Base-by-base conservation (phyloP, 768 basidiomycete genomes). In the Calocybe indica region DNA sequence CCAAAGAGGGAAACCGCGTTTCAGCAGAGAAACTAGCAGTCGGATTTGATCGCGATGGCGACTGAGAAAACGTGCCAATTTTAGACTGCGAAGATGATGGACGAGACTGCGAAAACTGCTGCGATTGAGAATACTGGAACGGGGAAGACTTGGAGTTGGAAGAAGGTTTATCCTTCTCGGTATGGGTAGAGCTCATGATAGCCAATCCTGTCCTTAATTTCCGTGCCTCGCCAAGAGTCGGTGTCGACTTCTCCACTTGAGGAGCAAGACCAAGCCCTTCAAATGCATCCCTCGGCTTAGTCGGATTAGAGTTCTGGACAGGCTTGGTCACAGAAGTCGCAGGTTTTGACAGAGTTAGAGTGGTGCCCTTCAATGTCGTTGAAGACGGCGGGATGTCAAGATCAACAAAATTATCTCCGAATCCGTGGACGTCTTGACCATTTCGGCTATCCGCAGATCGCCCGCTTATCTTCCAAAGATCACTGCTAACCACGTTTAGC, bases 1-100 rank as follows among this genome's bases (percentile, higher is more conserved):
- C 93, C 37, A 96, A 68, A 0, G 93, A 88, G 0, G 93, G 93
- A 62, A 89, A 96, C 45, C 89, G 76, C 30, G 80, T 75, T 62
- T 93, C 91, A 12, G 72, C 76, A 37, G 76, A 68, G 15, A 74
- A 60, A 30, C 74, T 70, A 14, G 74, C 70, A 36, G 59, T 57
- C 36, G 68, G 69, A 12, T 58, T 60, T 49, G 73, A 60, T 22
- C 22, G 22, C 22, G 22, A 22, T 5, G 62, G 61, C 11, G 60
- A 44, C 32, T 69, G 66, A 33, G 67, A 62, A 6, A 68, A 50
- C 1, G 71, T 58, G 31, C 61, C 59, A 0, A 63, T 45, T 43
- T 68, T 66, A 6, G 62, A 49, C 6, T 58, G 54, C 5, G 58
- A 52, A 6, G 62, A 53, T 30, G 57, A 56, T 1, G 59, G 55